Percentiles rank a stretch among this genome's conserved stretches.
These are phyloP conservation scores for Cubamyces lactineus DNA, from an alignment of 768 basidiomycete genomes.

Conservation along the genomic window DNA sequence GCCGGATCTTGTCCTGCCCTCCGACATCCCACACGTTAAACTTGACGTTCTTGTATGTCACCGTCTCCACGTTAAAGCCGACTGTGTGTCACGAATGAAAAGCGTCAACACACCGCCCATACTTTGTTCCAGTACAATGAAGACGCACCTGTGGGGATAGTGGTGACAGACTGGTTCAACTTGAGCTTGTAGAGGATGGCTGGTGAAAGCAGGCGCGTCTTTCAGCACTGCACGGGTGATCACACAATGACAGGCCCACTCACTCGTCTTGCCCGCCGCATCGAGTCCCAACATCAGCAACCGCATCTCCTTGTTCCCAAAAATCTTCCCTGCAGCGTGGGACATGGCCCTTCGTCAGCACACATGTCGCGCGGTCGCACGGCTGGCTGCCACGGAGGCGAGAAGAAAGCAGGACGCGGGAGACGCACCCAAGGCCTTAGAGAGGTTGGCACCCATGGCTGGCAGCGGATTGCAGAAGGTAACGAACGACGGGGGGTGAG, in stretches of 20 bases:
- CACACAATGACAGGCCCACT: slow-evolving; percentile 37
- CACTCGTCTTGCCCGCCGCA: slow-evolving; percentile 98
- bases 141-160: slow-evolving; percentile 87
- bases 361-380: slow-evolving; percentile 9
- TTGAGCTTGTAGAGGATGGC: slow-evolving; percentile 99
- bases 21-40: slow-evolving; percentile 98
- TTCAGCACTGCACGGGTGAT: slow-evolving; percentile 11
- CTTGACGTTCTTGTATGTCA: slow-evolving; percentile 98
- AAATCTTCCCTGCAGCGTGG: slow-evolving; percentile 73
- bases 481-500: slow-evolving; percentile 63
- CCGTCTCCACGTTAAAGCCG: slow-evolving; percentile 99
- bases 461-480: slow-evolving; percentile 39
- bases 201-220: slow-evolving; percentile 36
- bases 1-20: slow-evolving; percentile 99
- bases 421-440: slow-evolving; percentile 74
- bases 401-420: background rate
- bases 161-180: slow-evolving; percentile 97
- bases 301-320: slow-evolving; percentile 99
- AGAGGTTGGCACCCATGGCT: slow-evolving; percentile 85
- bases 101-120: background rate
- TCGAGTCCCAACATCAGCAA: slow-evolving; percentile 96
- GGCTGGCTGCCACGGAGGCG: background rate
- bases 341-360: slow-evolving; percentile 9
- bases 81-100: slow-evolving; percentile 49
- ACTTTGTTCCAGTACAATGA: slow-evolving; percentile 12